Conservation (phyloP, 768 basidiomycete genomes). For the Mycena haematopus region DNA sequence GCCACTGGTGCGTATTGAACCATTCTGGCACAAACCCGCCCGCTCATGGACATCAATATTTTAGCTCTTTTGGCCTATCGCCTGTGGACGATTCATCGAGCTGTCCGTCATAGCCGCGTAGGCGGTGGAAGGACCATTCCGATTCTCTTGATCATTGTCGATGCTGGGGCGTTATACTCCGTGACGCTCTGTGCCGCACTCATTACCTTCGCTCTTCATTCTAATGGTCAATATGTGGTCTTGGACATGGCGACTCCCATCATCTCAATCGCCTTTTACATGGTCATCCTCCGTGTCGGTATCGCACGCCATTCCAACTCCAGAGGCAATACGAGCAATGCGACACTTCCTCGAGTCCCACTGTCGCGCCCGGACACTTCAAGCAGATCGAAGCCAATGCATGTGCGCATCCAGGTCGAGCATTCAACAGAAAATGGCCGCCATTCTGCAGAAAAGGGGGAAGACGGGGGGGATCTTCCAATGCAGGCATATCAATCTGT, state of each 20-base stretch:
- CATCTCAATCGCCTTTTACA: slow-evolving; percentile 49
- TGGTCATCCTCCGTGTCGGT: slow-evolving; percentile 49
- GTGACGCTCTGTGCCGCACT: slow-evolving; percentile 41
- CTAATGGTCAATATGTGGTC: slow-evolving; percentile 42
- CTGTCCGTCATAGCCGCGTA: slow-evolving; percentile 36
- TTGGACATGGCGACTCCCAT: slow-evolving; percentile 45
- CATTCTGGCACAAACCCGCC: neutral
- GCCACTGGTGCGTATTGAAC: slow-evolving; percentile 35
- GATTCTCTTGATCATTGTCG: slow-evolving; percentile 41
- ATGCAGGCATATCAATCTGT: neutral
- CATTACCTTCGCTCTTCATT: slow-evolving; percentile 34
- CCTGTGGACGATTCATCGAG: slow-evolving; percentile 12
- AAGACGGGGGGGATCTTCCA: neutral
- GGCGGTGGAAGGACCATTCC: slow-evolving; percentile 30
- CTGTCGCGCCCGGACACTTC: neutral
- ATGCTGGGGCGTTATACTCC: slow-evolving; percentile 46
- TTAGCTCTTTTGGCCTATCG: slow-evolving; percentile 16
- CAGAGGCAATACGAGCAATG: neutral
- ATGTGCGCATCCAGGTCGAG: slow-evolving; percentile 13
- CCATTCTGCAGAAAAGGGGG: neutral
- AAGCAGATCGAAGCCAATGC: slow-evolving; percentile 2
- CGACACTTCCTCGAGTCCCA: neutral
- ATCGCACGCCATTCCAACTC: slow-evolving; percentile 10
- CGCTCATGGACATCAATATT: neutral
- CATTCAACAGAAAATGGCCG: slow-evolving; percentile 2